Conservation (phyloP, 768 basidiomycete species). For the Melanogaster broomeanus region DNA sequence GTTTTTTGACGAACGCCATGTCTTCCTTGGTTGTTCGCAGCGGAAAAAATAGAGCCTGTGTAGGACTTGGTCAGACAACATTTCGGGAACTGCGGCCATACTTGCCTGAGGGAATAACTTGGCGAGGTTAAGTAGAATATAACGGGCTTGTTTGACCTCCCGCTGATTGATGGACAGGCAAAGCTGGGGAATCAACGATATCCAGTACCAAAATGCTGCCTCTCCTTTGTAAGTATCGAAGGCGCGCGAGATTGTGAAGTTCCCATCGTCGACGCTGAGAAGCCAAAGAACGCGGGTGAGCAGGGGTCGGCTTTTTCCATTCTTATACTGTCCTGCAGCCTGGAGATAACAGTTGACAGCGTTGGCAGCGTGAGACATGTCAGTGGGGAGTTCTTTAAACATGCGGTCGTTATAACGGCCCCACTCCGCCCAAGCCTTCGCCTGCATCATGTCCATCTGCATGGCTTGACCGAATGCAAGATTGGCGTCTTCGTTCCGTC, state of each 20-base stretch:
- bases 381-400: constrained; percentile 83
- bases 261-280: constrained; percentile 84
- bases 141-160: constrained; percentile 91
- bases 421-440: constrained; percentile 99
- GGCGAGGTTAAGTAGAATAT: constrained; percentile 86
- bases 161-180: constrained; percentile 86
- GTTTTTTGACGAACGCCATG: constrained; percentile 48
- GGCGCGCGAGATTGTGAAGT: constrained; percentile 69
- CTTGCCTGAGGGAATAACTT: constrained; percentile 90
- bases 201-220: constrained; percentile 98
- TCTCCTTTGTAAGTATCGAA: constrained; percentile 98
- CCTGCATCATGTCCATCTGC: constrained; percentile 91
- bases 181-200: constrained; percentile 93
- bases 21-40: constrained; percentile 85
- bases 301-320: constrained; percentile 86
- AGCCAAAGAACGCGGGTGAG: constrained; percentile 96
- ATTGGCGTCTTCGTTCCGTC: constrained; percentile 87
- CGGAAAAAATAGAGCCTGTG: constrained; percentile 92
- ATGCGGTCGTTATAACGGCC: constrained; percentile 90
- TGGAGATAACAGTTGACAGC: constrained; percentile 98
- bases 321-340: constrained; percentile 95
- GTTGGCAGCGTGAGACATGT: constrained; percentile 77
- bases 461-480: constrained; percentile 93
- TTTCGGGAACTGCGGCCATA: constrained; percentile 2
- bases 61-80: constrained; percentile 7